Percentiles rank a stretch among this genome's conserved stretches.
phyloP scores from a whole-genome alignment of 441 rosid species.

The Syzygium syzygioides region DNA sequence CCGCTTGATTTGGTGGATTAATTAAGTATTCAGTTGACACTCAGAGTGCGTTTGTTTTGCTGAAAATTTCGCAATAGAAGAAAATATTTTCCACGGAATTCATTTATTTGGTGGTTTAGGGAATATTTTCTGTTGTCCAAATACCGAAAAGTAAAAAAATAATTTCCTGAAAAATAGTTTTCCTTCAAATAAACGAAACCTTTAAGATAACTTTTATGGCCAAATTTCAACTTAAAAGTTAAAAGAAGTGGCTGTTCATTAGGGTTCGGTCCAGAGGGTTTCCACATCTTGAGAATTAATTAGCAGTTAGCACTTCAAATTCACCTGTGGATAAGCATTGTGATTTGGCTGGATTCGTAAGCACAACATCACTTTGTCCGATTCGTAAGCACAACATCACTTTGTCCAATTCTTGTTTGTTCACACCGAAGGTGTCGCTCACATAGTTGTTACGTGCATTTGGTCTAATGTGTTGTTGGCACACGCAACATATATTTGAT shows the following conservation, averaged over 20 bases:
- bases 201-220: neutral
- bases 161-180: neutral
- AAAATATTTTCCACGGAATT: neutral
- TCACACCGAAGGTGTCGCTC: neutral
- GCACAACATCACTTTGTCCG: neutral
- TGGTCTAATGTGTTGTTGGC: neutral
- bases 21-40: neutral
- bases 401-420: neutral
- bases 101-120: neutral
- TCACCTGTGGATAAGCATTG: neutral
- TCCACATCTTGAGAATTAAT: neutral
- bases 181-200: neutral
- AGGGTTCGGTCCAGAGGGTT: neutral
- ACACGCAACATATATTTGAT: neutral
- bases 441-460: neutral
- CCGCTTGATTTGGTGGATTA: neutral
- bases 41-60: neutral
- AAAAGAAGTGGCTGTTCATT: neutral
- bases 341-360: neutral
- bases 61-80: neutral
- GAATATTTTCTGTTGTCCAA: neutral
- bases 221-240: neutral
- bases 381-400: neutral
- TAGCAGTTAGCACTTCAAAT: neutral
- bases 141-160: neutral